Percentiles rank a stretch among this genome's conserved stretches.
Conservation (phyloP, 1,284 basidiomycete species). For the Schizophyllum commune region DNA sequence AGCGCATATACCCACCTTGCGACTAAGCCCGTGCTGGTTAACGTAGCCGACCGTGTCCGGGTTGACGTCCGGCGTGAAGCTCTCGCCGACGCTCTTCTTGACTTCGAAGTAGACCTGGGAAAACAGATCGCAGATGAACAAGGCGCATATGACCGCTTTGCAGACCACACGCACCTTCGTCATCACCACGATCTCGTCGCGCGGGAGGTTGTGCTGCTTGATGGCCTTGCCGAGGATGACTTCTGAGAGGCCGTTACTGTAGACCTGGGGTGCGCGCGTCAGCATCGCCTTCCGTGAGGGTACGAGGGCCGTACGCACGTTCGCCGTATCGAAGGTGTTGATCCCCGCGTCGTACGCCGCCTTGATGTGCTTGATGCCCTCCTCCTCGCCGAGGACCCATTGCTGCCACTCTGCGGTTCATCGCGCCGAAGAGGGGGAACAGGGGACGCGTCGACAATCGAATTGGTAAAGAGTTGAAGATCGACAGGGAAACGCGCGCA, state of each 20-base stretch:
- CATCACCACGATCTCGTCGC: conserved; percentile 71
- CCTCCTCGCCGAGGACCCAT: conserved; percentile 3
- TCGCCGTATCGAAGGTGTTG: conserved; percentile 62
- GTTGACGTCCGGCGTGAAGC: conserved; percentile 4
- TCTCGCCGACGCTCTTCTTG: neutral
- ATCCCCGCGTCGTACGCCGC: conserved; percentile 54
- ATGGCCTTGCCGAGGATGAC: conserved; percentile 74
- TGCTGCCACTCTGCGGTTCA: neutral
- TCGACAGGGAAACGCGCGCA: too few relatives aligned
- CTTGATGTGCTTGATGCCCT: conserved; percentile 4
- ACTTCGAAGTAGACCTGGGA: conserved; percentile 6
- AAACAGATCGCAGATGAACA: too few relatives aligned
- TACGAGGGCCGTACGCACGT: too few relatives aligned
- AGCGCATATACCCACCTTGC: conserved; percentile 16
- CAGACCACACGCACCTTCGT: conserved; percentile 45
- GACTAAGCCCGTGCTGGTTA: conserved; percentile 30
- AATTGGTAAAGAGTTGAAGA: too few relatives aligned
- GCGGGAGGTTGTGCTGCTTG: conserved; percentile 59
- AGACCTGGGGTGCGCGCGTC: conserved; percentile 28
- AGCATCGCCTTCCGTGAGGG: too few relatives aligned
- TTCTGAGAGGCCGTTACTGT: conserved; percentile 67
- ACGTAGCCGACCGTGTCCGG: conserved; percentile 33
- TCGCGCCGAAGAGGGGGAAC: neutral
- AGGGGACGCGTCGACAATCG: too few relatives aligned
- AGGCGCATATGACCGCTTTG: too few relatives aligned